Evolutionary conservation across 1,284 basidiomycete genomes (phyloP).

Genomic region (Tilletia caries): DNA sequence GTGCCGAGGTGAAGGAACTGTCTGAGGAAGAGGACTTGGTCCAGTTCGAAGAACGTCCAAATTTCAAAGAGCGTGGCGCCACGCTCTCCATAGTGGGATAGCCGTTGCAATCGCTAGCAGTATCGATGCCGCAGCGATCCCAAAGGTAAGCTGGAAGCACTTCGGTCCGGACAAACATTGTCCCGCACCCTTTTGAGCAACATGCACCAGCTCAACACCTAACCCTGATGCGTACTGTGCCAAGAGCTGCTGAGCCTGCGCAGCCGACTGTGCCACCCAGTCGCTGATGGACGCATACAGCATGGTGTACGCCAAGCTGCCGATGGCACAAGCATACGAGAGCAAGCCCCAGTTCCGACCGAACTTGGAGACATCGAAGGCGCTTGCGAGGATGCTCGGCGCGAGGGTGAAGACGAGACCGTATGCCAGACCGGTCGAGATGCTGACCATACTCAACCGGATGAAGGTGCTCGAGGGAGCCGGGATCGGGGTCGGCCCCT

Average conservation of each 20-base stretch:
- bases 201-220: not conserved
- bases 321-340: conserved; percentile 22
- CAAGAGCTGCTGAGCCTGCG: not conserved
- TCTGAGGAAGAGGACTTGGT: no score
- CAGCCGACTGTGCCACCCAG: conserved; percentile 14
- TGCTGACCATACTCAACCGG: conserved; percentile 11
- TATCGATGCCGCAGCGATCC: conserved; percentile 11
- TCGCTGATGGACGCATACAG: conserved; percentile 24
- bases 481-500: not conserved
- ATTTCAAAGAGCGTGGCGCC: conserved; percentile 15
- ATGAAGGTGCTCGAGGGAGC: conserved; percentile 9
- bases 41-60: no score
- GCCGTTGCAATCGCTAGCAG: conserved; percentile 14
- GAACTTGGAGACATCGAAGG: conserved; percentile 20
- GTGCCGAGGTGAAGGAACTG: no score
- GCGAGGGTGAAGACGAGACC: conserved; percentile 25
- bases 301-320: conserved; percentile 22
- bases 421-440: conserved; percentile 20
- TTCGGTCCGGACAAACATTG: conserved; percentile 15
- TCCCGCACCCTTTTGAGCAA: conserved; percentile 1
- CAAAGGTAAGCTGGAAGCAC: conserved; percentile 23
- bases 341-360: conserved; percentile 26
- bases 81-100: conserved; percentile 21
- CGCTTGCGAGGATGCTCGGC: conserved; percentile 18
- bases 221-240: not conserved